Conservation (phyloP, 441 rosid genomes). For the Eruca vesicaria region DNA sequence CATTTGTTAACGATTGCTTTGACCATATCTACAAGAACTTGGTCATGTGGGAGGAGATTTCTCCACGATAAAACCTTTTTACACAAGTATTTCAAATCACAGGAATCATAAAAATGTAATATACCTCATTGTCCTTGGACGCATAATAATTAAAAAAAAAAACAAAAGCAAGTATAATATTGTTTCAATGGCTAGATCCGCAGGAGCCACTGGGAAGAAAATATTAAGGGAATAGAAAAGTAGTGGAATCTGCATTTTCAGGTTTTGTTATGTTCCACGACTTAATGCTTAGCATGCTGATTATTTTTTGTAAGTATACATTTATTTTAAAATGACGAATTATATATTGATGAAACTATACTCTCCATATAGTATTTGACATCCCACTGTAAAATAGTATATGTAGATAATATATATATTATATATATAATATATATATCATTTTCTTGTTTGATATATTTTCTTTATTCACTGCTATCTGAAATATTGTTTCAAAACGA, state of each 20-base stretch:
- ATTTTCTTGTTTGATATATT: background rate
- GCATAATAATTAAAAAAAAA: background rate
- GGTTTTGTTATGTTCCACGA: conserved; percentile 18
- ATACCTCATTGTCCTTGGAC: background rate
- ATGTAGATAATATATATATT: no score
- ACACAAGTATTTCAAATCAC: background rate
- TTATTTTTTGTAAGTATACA: background rate
- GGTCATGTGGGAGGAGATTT: background rate
- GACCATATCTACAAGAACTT: conserved; percentile 3
- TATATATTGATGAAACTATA: background rate
- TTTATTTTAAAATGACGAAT: background rate
- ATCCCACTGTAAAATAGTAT: no score
- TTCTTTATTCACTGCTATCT: background rate
- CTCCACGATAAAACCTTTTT: background rate
- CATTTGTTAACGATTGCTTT: background rate
- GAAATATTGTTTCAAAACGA: background rate
- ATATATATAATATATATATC: no score
- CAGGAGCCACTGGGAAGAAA: background rate
- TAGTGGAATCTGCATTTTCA: conserved; percentile 27
- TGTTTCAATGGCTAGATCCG: conserved; percentile 5
- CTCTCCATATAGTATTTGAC: no score
- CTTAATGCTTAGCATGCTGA: background rate
- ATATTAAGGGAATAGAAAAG: background rate
- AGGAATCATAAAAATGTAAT: background rate
- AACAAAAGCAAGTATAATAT: background rate